phyloP scores from a whole-genome alignment of 768 basidiomycete genomes.

The Leccinum uliginosum region DNA sequence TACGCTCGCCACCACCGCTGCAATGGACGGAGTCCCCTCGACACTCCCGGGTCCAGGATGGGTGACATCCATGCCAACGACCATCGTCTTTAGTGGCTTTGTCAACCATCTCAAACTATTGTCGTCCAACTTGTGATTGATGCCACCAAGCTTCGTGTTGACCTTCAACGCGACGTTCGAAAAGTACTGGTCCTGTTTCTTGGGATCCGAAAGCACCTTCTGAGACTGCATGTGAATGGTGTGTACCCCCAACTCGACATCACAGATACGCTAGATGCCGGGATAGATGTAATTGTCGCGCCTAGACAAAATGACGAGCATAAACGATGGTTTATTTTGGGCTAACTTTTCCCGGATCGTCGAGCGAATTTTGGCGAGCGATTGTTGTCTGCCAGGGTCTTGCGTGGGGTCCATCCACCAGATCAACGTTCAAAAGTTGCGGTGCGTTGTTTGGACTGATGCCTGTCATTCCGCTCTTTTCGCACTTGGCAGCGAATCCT shows the following conservation, averaged over 20 bases:
- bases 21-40: constrained; percentile 76
- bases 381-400: constrained; percentile 35
- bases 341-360: constrained; percentile 33
- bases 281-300: constrained; percentile 76
- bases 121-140: constrained; percentile 70
- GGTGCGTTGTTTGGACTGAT: constrained; percentile 41
- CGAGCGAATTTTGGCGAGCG: constrained; percentile 40
- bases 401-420: constrained; percentile 2
- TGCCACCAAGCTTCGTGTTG: constrained; percentile 78
- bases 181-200: constrained; percentile 73
- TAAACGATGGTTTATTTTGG: constrained; percentile 45
- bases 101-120: constrained; percentile 60
- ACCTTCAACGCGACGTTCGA: constrained; percentile 80
- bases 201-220: constrained; percentile 53
- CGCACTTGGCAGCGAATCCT: constrained; percentile 54
- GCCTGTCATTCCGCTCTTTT: constrained; percentile 59
- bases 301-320: constrained; percentile 66
- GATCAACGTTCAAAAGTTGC: constrained; percentile 29
- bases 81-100: constrained; percentile 61
- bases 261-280: constrained; percentile 74
- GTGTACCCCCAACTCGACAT: constrained; percentile 68
- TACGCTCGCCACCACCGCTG: constrained; percentile 75
- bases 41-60: constrained; percentile 68
- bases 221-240: constrained; percentile 67
- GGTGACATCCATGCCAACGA: constrained; percentile 83